These are phyloP conservation scores for Pisolithus marmoratus DNA, from an alignment of 768 basidiomycete genomes.

Conservation along the genomic window DNA sequence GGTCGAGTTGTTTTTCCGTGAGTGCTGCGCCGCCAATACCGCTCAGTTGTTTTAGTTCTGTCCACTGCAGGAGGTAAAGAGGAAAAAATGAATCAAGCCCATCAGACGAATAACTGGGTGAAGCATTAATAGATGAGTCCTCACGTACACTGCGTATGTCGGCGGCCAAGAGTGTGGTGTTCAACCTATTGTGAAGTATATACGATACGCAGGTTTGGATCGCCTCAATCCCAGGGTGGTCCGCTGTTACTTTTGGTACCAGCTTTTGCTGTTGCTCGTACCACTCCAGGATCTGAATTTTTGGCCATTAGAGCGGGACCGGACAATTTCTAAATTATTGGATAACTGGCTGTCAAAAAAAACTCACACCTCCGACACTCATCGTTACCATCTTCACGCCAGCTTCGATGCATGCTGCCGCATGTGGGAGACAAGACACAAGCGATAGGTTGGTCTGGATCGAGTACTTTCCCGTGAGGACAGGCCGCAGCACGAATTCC, in stretches of 20 bases:
- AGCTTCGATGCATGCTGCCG: slow-evolving; percentile 49
- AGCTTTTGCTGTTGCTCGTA: slow-evolving; percentile 31
- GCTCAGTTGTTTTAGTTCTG: slow-evolving; percentile 37
- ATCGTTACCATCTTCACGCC: slow-evolving; percentile 45
- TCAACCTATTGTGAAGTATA: slow-evolving; percentile 35
- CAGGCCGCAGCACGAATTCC: slow-evolving; percentile 45
- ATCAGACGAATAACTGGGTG: no score
- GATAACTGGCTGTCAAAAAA: neutral
- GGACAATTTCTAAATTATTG: neutral
- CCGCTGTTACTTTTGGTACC: slow-evolving; percentile 2
- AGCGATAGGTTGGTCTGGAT: slow-evolving; percentile 47
- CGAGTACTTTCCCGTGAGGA: slow-evolving; percentile 31
- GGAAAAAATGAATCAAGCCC: neutral
- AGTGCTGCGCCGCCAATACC: slow-evolving; percentile 41
- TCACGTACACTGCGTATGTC: slow-evolving; percentile 36
- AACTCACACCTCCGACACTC: slow-evolving; percentile 43
- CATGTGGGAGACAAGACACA: slow-evolving; percentile 52
- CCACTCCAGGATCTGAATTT: slow-evolving; percentile 35
- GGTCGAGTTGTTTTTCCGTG: slow-evolving; percentile 34
- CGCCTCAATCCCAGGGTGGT: slow-evolving; percentile 41
- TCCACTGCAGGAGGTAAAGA: slow-evolving; percentile 24
- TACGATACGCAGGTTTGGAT: slow-evolving; percentile 43
- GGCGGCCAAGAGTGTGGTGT: slow-evolving; percentile 36
- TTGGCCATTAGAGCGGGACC: slow-evolving; percentile 1
- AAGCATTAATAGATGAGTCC: no score